Evolutionary conservation across 805 yeast genomes (phyloP).

Genomic region (Yarrowia sp.): DNA sequence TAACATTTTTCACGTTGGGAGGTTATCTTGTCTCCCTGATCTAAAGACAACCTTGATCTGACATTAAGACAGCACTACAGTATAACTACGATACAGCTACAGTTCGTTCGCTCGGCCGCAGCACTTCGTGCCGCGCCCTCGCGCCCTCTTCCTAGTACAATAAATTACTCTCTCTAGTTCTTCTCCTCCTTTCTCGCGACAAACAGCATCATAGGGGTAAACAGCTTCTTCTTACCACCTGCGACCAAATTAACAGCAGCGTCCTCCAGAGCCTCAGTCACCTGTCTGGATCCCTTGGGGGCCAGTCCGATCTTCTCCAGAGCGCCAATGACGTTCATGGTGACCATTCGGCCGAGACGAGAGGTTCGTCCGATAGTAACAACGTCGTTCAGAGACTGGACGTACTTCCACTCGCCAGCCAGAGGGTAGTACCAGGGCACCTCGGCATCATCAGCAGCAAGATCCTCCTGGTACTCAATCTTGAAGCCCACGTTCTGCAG

Average conservation of each 20-base stretch:
- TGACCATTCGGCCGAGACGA: constrained; percentile 75
- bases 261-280: constrained; percentile 89
- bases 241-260: constrained; percentile 94
- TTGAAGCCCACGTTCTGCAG: constrained; percentile 84
- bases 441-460: constrained; percentile 77
- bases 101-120: no score
- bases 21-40: no score
- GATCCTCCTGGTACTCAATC: constrained; percentile 68
- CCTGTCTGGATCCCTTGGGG: constrained; percentile 88
- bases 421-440: constrained; percentile 98
- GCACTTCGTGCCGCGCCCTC: no score
- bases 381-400: constrained; percentile 74
- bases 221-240: constrained; percentile 85
- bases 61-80: no score
- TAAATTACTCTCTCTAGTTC: neutral
- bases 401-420: constrained; percentile 88
- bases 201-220: constrained; percentile 97
- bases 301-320: constrained; percentile 85
- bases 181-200: constrained; percentile 75
- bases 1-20: no score
- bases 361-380: constrained; percentile 88
- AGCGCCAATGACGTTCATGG: constrained; percentile 75
- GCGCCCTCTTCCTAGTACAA: neutral
- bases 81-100: no score
- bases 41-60: no score